Conservation (phyloP, 345 rosid genomes). For the Hibiscus syriacus region DNA sequence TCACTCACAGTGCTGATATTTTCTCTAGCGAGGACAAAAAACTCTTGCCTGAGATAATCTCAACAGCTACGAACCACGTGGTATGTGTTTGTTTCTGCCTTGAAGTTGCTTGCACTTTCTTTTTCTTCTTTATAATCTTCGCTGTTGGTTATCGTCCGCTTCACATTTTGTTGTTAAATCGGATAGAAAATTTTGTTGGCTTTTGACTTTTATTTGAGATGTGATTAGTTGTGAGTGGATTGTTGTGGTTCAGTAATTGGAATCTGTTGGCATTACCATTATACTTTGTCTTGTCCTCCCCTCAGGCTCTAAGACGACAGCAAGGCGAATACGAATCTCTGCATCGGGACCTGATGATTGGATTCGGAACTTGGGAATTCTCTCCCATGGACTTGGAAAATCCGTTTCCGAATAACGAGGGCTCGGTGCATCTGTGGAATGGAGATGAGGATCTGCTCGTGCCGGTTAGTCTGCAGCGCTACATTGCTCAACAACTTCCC, state of each 20-base stretch:
- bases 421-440: constrained; percentile 40
- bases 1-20: constrained; percentile 1
- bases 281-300: not conserved
- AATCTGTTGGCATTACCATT: not conserved
- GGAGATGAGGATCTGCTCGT: constrained; percentile 37
- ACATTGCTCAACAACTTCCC: constrained; percentile 28
- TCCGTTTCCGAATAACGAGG: constrained; percentile 40
- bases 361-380: constrained; percentile 49
- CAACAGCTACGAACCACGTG: not conserved
- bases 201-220: not conserved
- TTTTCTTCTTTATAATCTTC: not conserved
- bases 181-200: not conserved
- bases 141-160: not conserved
- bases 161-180: not conserved
- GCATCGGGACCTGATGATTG: constrained; percentile 35
- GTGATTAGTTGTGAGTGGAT: not conserved
- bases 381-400: constrained; percentile 42
- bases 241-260: not conserved
- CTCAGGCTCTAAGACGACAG: constrained; percentile 18
- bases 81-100: not conserved
- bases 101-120: not conserved
- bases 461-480: constrained; percentile 27
- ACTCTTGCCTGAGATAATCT: not conserved
- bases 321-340: constrained; percentile 46
- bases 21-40: not conserved